Evolutionary conservation across 495 filamentous ascomycete species (phyloP).

Genomic region (Aspergillus avenaceus): DNA sequence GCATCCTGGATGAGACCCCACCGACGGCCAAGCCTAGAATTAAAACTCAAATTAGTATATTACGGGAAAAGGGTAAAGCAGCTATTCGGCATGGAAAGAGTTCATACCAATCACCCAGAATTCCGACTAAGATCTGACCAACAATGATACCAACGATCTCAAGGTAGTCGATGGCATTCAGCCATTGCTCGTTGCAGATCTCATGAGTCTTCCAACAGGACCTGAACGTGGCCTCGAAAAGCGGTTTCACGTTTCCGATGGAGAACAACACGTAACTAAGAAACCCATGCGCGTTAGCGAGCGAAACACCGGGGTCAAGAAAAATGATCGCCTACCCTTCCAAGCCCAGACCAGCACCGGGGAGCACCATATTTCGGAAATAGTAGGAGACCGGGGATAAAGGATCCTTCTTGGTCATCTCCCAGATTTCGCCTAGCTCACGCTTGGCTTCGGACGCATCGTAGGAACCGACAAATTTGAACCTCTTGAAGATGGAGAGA

Average conservation of each 20-base stretch:
- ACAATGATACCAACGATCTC: constrained; percentile 87
- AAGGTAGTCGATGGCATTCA: constrained; percentile 74
- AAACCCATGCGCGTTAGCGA: neutral
- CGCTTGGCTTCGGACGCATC: constrained; percentile 59
- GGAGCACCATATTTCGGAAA: constrained; percentile 80
- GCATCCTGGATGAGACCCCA: constrained; percentile 93
- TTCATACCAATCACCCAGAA: constrained; percentile 53
- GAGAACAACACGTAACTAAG: constrained; percentile 83
- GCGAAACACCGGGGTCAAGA: neutral
- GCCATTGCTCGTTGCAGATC: constrained; percentile 70
- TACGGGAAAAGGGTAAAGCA: neutral
- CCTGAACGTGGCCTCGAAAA: constrained; percentile 66
- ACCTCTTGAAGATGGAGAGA: constrained; percentile 57
- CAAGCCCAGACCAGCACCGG: constrained; percentile 80
- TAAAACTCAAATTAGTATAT: neutral
- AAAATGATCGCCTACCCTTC: constrained; percentile 57
- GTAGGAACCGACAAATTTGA: constrained; percentile 67
- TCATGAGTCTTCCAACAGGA: constrained; percentile 64
- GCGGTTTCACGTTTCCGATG: constrained; percentile 79
- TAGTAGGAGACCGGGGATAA: constrained; percentile 77
- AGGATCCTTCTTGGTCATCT: constrained; percentile 77
- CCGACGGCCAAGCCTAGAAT: constrained; percentile 70
- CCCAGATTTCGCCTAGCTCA: constrained; percentile 63
- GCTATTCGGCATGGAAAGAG: neutral
- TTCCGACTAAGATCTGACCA: constrained; percentile 74